These are phyloP conservation scores for Phytophthora hybrid DNA, from an alignment of 352 stramenopile genomes.

Conservation along the genomic window DNA sequence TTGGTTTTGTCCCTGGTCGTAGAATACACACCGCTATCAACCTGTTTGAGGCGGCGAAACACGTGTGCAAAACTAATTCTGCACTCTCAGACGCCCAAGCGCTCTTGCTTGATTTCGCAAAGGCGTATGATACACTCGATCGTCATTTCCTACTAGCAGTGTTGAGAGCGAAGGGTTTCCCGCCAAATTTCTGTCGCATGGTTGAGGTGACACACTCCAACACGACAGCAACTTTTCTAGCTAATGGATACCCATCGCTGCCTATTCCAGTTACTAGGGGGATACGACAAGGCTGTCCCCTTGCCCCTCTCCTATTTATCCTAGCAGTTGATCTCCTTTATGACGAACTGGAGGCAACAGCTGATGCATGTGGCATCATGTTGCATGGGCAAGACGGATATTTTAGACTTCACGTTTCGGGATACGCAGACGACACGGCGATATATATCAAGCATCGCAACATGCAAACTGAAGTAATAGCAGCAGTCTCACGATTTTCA, in stretches of 20 bases:
- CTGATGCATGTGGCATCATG: background rate
- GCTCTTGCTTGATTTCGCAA: conserved; percentile 10
- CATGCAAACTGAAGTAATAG: background rate
- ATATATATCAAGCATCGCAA: background rate
- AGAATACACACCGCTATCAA: conserved; percentile 9
- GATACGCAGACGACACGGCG: background rate
- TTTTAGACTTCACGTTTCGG: background rate
- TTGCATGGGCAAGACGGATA: background rate
- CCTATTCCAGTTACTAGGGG: background rate
- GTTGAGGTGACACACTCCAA: background rate
- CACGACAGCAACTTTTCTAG: background rate
- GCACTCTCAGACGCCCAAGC: background rate
- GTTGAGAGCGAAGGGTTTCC: background rate
- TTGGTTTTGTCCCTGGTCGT: background rate
- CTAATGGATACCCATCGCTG: background rate
- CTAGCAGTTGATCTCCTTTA: background rate
- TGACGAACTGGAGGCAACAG: background rate
- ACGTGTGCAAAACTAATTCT: background rate
- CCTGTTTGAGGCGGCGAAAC: background rate
- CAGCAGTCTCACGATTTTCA: background rate
- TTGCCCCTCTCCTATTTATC: background rate
- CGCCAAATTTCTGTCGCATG: background rate
- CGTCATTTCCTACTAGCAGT: background rate
- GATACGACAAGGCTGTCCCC: background rate
- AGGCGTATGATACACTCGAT: conserved; percentile 2